Conservation (phyloP, 768 basidiomycete genomes). For the Galerina marginata region DNA sequence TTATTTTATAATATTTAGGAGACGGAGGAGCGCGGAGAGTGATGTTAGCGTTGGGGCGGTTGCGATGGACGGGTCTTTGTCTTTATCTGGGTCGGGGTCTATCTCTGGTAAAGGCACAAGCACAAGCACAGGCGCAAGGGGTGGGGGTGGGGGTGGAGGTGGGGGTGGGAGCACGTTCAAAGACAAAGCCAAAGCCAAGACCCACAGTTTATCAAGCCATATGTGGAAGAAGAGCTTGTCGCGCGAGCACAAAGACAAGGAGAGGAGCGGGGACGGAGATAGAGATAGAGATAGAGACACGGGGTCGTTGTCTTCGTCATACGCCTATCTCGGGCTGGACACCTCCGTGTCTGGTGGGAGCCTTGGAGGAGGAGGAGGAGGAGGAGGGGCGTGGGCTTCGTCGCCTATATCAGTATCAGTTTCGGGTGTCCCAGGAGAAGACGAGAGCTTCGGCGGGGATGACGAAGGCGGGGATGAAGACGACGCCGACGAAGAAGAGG, state of each 20-base stretch:
- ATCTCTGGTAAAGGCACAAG: too few relatives aligned
- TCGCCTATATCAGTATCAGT: too few relatives aligned
- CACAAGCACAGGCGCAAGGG: too few relatives aligned
- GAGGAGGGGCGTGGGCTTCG: neutral
- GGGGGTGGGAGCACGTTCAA: too few relatives aligned
- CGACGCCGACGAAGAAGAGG: constrained; percentile 36
- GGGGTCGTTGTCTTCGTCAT: constrained; percentile 12
- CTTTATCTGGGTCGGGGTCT: too few relatives aligned
- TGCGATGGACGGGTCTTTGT: too few relatives aligned
- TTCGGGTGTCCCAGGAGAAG: neutral
- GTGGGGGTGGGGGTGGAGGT: too few relatives aligned
- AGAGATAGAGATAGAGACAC: constrained; percentile 14
- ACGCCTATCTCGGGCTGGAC: constrained; percentile 23
- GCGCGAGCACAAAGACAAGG: too few relatives aligned
- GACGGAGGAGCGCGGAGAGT: too few relatives aligned
- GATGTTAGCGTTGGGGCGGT: too few relatives aligned
- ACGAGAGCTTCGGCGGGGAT: neutral
- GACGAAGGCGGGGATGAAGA: constrained; percentile 1
- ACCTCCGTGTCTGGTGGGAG: constrained; percentile 7
- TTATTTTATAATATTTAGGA: too few relatives aligned
- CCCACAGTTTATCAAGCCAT: constrained; percentile 25
- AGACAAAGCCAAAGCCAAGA: neutral
- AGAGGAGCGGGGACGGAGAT: too few relatives aligned
- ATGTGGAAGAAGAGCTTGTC: constrained; percentile 18
- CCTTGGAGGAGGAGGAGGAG: neutral